These are phyloP conservation scores for Tuber indicum DNA, from an alignment of 495 filamentous ascomycete genomes.

Conservation along the genomic window DNA sequence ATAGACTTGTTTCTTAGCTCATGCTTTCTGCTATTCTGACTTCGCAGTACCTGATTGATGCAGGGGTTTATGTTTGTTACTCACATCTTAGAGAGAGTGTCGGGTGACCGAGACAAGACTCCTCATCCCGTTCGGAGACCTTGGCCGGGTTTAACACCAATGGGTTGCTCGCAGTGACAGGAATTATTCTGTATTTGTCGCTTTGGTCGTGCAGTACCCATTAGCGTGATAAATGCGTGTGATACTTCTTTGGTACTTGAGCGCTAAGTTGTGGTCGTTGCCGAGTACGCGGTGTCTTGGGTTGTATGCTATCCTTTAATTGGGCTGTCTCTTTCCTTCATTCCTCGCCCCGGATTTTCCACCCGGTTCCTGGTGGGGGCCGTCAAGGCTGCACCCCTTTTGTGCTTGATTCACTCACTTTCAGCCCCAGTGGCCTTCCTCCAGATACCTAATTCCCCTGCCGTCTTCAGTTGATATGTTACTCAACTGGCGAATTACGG, in stretches of 20 bases:
- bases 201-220: neutral
- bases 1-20: neutral
- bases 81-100: neutral
- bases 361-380: neutral
- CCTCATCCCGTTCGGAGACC: neutral
- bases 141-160: neutral
- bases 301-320: neutral
- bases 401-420: neutral
- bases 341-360: neutral
- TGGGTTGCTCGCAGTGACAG: neutral
- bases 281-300: neutral
- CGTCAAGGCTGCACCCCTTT: neutral
- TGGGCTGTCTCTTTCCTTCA: neutral
- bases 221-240: neutral
- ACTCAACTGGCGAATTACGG: neutral
- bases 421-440: neutral
- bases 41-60: neutral
- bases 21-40: neutral
- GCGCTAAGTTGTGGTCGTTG: neutral
- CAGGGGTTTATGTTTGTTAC: neutral
- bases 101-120: too few relatives aligned
- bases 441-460: neutral
- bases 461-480: neutral
- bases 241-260: neutral
- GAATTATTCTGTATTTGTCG: neutral